Evolutionary conservation across 768 basidiomycete species (phyloP), one percentile per base, ranked within the genome.

Genomic region (Trametes villosa): DNA sequence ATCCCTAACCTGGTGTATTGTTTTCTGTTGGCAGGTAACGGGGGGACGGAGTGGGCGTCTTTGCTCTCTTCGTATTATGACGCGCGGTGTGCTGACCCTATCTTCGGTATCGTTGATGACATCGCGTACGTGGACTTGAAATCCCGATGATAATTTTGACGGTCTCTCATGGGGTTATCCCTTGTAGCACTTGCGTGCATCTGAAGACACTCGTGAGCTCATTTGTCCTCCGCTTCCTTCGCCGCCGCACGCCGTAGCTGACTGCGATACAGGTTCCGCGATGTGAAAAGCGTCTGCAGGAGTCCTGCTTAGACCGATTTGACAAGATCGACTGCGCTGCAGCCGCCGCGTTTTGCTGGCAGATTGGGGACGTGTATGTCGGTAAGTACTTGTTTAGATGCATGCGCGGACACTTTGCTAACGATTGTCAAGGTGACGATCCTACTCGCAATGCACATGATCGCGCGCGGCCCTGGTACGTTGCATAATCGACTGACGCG

Each of bases 61-160:
- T 73, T 81, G 76, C 53, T 62, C 3, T 65, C 74, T 6, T 76
- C 81, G 3, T 81, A 79, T 59, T 74, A 82, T 60, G 83, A 86
- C 52, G 80, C 88, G 72, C 74, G 76, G 26, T 90, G 89, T 51
- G 48, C 52, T 20, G 59, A 81, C 82, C 7, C 69, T 0, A 82
- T 83, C 13, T 70, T 83, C 29, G 71, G 70, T 27, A 85, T 83
- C 4, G 69, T 84, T 24, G 64, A 75, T 36, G 79, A 75, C 26
- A 84, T 87, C 45, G 79, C 79, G 74, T 75, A 60, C 29, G 69
- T 49, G 5, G n/a, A 27, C 26, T 4, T 33, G 47, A 2, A 12
- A 20, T 2, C 36, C 18, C 6, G 13, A 13, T 38, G 7, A 7
- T 49, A 31, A n/a, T 34, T 3, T 34, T 26, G 50, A 12, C 3